Evolutionary conservation across 2,329 filamentous ascomycete genomes (phyloP).

Genomic region (Hypoxylon sp.): DNA sequence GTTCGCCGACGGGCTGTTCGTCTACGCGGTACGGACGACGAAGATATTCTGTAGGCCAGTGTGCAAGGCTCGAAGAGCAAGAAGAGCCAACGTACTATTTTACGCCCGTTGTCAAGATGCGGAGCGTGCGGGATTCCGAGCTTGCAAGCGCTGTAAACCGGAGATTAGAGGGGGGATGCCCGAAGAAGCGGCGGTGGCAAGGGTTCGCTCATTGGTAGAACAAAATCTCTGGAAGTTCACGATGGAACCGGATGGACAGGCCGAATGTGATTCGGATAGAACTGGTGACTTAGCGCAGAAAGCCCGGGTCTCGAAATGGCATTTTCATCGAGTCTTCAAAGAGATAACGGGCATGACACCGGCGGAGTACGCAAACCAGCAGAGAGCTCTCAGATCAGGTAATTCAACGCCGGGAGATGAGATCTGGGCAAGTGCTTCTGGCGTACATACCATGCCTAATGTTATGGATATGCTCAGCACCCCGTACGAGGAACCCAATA

Average conservation of each 20-base stretch:
- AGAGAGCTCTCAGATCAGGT: constrained; percentile 12
- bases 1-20: constrained; percentile 25
- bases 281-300: constrained; percentile 24
- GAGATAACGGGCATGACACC: constrained; percentile 28
- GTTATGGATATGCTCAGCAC: not conserved
- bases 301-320: constrained; percentile 31
- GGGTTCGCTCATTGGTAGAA: constrained; percentile 27
- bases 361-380: constrained; percentile 24
- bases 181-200: constrained; percentile 27
- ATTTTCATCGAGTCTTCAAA: constrained; percentile 33
- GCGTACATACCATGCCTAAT: not conserved
- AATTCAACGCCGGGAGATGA: constrained; percentile 9
- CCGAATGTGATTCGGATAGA: constrained; percentile 8
- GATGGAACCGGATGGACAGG: constrained; percentile 14
- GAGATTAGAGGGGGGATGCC: constrained; percentile 29
- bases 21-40: constrained; percentile 32
- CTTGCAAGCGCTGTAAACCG: constrained; percentile 33
- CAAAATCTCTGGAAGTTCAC: constrained; percentile 17
- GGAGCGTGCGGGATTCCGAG: constrained; percentile 26
- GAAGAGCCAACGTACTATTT: constrained; percentile 29
- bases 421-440: constrained; percentile 8
- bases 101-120: constrained; percentile 25
- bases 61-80: constrained; percentile 32
- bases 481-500: constrained; percentile 3
- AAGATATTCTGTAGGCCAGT: constrained; percentile 34